These are phyloP conservation scores for Talaromyces sp. DNA, from an alignment of 2,329 filamentous ascomycete species.

Conservation along the genomic window DNA sequence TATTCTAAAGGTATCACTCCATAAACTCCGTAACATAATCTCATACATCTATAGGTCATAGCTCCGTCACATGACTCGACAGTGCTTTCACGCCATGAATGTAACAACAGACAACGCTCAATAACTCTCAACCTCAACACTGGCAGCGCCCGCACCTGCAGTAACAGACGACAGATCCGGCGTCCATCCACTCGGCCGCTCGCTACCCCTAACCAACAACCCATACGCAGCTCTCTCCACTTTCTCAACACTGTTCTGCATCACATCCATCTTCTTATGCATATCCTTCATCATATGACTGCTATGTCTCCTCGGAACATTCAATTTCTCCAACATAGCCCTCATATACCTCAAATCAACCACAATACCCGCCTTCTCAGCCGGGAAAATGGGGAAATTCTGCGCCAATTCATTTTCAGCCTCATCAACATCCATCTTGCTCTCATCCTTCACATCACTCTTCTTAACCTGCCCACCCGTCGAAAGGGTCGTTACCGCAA, in stretches of 20 bases:
- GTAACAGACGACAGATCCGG: conserved; percentile 63
- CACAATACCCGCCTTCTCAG: conserved; percentile 64
- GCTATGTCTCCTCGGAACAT: conserved; percentile 53
- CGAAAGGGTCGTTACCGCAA: conserved; percentile 84
- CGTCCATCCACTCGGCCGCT: conserved; percentile 88
- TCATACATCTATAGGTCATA: not conserved
- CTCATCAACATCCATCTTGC: conserved; percentile 26
- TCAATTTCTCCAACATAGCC: conserved; percentile 71
- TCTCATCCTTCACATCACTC: conserved; percentile 12
- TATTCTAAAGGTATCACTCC: not conserved
- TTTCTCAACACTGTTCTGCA: conserved; percentile 86
- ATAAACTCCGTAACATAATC: not conserved
- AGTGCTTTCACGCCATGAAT: not conserved
- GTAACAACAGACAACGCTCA: conserved; percentile 25
- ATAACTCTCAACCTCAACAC: conserved; percentile 37
- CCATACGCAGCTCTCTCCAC: conserved; percentile 90
- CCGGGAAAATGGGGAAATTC: conserved; percentile 21
- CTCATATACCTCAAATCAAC: conserved; percentile 77
- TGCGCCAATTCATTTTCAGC: not conserved
- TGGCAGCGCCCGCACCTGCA: conserved; percentile 18
- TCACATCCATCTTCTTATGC: conserved; percentile 78
- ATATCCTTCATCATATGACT: conserved; percentile 58
- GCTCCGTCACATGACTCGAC: not conserved
- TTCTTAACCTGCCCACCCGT: conserved; percentile 59
- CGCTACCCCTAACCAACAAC: conserved; percentile 79